Evolutionary conservation across 768 basidiomycete genomes (phyloP).

Genomic region (Lactifluus hygrophoroides): DNA sequence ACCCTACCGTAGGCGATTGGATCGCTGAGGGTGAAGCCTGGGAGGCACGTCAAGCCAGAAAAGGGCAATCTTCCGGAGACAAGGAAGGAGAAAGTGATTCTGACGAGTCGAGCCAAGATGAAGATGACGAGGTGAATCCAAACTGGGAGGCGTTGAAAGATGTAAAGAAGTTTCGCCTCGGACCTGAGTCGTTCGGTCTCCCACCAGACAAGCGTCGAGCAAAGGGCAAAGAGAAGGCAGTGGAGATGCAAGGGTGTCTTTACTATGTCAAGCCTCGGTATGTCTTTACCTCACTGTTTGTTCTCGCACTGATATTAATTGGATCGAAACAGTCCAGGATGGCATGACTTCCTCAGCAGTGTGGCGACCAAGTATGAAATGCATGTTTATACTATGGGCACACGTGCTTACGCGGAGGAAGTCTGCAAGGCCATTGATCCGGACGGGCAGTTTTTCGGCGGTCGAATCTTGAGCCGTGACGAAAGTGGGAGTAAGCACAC

Average conservation of each 20-base stretch:
- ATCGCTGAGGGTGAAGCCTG: slow-evolving; percentile 76
- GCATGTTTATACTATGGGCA: slow-evolving; percentile 99
- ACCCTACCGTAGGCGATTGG: slow-evolving; percentile 98
- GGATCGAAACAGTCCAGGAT: slow-evolving; percentile 54
- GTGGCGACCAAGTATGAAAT: slow-evolving; percentile 84
- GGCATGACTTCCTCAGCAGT: slow-evolving; percentile 64
- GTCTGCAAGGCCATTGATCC: slow-evolving; percentile 95
- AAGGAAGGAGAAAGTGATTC: slow-evolving; percentile 32
- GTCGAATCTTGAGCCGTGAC: slow-evolving; percentile 83
- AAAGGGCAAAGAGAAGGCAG: slow-evolving; percentile 54
- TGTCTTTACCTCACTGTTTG: slow-evolving; percentile 22
- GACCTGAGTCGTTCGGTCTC: slow-evolving; percentile 62
- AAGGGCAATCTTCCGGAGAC: slow-evolving; percentile 27
- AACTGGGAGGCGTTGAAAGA: slow-evolving; percentile 91
- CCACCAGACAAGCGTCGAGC: slow-evolving; percentile 30
- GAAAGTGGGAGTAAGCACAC: slow-evolving; percentile 84
- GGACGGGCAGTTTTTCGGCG: slow-evolving; percentile 73
- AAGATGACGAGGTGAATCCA: slow-evolving; percentile 60
- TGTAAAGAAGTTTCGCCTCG: slow-evolving; percentile 81
- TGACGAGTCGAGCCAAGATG: slow-evolving; percentile 28
- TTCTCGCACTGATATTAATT: slow-evolving; percentile 12
- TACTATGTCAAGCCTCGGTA: slow-evolving; percentile 98
- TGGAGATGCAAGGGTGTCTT: slow-evolving; percentile 78
- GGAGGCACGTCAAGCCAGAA: slow-evolving; percentile 49
- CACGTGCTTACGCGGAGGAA: slow-evolving; percentile 90